Evolutionary conservation across 805 yeast genomes (phyloP).

Genomic region (Sugiyamaella smithiae): DNA sequence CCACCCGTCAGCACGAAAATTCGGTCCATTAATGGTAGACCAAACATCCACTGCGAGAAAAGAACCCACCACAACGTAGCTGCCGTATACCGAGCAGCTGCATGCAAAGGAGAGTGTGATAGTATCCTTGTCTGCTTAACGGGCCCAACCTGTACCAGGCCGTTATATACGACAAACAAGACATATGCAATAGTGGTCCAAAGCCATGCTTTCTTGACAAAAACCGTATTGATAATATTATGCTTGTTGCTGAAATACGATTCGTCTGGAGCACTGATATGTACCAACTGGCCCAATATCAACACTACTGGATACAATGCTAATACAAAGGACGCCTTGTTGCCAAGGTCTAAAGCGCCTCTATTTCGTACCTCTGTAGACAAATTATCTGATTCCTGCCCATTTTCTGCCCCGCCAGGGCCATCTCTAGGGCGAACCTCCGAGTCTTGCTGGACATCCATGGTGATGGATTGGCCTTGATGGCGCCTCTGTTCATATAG

Average conservation of each 20-base stretch:
- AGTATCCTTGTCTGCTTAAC: background rate
- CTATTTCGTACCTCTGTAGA: too few relatives aligned
- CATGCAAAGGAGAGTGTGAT: background rate
- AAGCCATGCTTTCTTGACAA: slow-evolving; percentile 90
- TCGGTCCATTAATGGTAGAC: slow-evolving; percentile 84
- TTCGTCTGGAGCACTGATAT: slow-evolving; percentile 17
- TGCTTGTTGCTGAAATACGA: slow-evolving; percentile 47
- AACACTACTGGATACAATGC: slow-evolving; percentile 26
- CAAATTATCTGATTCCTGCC: too few relatives aligned
- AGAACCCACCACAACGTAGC: slow-evolving; percentile 80
- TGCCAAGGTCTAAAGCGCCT: too few relatives aligned
- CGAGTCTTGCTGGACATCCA: too few relatives aligned
- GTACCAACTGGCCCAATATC: slow-evolving; percentile 28
- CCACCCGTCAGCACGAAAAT: slow-evolving; percentile 84
- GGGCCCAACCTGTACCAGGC: background rate
- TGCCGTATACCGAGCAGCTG: slow-evolving; percentile 42
- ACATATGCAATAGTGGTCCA: slow-evolving; percentile 65
- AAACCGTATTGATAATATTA: slow-evolving; percentile 64
- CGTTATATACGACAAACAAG: slow-evolving; percentile 14
- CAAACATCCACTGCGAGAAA: slow-evolving; percentile 86
- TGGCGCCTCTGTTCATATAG: too few relatives aligned
- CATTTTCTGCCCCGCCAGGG: too few relatives aligned
- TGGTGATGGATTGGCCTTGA: too few relatives aligned
- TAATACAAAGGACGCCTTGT: slow-evolving; percentile 9
- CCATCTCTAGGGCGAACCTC: too few relatives aligned